Percentiles rank a stretch among this genome's conserved stretches.
These are phyloP conservation scores for Ordospora pajunii DNA, from an alignment of 371 early-diverging fungal species.

Conservation along the genomic window DNA sequence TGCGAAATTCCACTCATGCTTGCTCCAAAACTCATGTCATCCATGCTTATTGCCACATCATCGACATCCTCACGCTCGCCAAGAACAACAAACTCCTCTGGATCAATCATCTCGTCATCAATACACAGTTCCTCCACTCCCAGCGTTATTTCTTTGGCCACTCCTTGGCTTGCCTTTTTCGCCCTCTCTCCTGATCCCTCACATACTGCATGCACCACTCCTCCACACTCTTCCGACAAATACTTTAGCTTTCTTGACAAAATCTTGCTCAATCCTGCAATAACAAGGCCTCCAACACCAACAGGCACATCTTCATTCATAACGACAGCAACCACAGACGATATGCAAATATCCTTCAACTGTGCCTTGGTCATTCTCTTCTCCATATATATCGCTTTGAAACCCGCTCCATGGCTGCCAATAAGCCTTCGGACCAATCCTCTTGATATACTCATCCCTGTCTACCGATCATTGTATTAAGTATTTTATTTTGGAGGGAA, in stretches of 20 bases:
- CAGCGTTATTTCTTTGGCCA: neutral
- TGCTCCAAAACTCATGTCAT: neutral
- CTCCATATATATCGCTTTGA: neutral
- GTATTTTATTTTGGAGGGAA: too few relatives aligned
- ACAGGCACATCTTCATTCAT: neutral
- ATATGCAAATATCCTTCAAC: neutral
- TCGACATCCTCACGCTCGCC: neutral
- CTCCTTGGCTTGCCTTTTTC: neutral
- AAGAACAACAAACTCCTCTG: slow-evolving; percentile 2
- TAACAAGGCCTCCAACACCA: neutral
- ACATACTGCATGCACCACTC: neutral
- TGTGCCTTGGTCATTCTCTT: neutral
- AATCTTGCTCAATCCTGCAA: neutral
- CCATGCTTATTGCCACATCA: neutral
- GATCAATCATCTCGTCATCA: neutral
- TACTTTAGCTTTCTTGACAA: neutral
- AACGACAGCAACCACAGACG: neutral
- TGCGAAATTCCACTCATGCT: neutral
- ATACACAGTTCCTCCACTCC: neutral
- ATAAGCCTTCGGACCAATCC: neutral
- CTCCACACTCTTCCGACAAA: neutral
- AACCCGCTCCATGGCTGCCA: neutral
- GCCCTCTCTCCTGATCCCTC: neutral
- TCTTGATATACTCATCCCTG: too few relatives aligned
- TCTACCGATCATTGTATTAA: too few relatives aligned